Conservation (phyloP, 73 alveolate species). For the Urostyla sp. region DNA sequence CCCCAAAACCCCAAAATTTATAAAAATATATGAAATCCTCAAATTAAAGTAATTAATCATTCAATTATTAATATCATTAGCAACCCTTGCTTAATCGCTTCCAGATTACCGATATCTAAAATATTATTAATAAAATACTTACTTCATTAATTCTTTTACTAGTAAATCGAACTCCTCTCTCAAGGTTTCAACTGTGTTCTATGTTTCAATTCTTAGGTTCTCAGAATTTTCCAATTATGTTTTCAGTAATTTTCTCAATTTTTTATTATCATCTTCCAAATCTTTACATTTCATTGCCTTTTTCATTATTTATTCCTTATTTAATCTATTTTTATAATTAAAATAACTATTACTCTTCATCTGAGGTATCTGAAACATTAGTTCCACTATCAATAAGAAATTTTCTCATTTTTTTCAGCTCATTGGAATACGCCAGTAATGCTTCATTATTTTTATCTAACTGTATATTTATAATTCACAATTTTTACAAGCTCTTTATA, state of each 20-base stretch:
- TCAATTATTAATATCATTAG: too few species aligned
- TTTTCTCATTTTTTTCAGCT: constrained; percentile 53
- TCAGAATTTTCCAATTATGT: constrained; percentile 72
- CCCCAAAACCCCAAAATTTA: too few species aligned
- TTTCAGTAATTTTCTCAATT: constrained; percentile 66
- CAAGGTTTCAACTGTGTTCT: constrained; percentile 71
- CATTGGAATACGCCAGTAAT: constrained; percentile 43
- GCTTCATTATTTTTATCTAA: constrained; percentile 56
- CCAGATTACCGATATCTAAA: too few species aligned
- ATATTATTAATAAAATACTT: too few species aligned
- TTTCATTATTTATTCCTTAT: constrained; percentile 25
- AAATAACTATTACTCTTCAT: neutral
- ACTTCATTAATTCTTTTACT: constrained; percentile 66
- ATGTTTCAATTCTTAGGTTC: constrained; percentile 72
- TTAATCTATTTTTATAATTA: neutral
- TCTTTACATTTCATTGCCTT: constrained; percentile 54
- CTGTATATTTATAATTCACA: neutral
- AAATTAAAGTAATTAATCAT: too few species aligned
- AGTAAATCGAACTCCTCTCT: constrained; percentile 73
- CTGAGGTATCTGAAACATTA: neutral
- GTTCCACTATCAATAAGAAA: constrained; percentile 30
- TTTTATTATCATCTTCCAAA: constrained; percentile 70
- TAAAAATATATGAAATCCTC: too few species aligned
- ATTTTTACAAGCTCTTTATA: constrained; percentile 12
- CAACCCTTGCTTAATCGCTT: too few species aligned